Evolutionary conservation across 768 basidiomycete genomes (phyloP).

Genomic region (Serpula lacrymans): DNA sequence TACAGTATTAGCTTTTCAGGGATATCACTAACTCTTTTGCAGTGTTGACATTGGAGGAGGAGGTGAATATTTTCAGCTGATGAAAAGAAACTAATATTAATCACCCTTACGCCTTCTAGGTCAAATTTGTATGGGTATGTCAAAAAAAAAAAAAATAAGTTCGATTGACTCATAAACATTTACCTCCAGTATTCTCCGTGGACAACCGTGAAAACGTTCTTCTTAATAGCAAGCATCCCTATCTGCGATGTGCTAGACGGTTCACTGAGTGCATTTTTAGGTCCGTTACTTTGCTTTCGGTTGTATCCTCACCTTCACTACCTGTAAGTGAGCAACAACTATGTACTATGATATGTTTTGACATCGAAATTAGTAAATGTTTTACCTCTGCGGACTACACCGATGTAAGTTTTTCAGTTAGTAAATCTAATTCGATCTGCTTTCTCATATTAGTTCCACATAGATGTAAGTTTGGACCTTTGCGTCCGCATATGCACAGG

Average conservation of each 20-base stretch:
- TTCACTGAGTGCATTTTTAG: background rate
- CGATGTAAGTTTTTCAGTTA: no score
- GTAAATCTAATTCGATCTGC: no score
- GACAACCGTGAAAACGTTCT: slow-evolving; percentile 4
- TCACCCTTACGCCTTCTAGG: background rate
- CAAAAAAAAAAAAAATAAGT: no score
- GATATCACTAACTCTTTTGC: background rate
- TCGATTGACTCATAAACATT: background rate
- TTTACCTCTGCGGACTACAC: no score
- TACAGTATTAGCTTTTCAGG: background rate
- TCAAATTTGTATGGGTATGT: slow-evolving; percentile 5
- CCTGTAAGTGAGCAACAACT: slow-evolving; percentile 4
- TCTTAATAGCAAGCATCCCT: slow-evolving; percentile 4
- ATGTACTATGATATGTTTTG: no score
- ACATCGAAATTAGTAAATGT: no score
- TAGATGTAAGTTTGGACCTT: no score
- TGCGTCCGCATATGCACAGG: no score
- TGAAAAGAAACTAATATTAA: background rate
- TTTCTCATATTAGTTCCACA: no score
- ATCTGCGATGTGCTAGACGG: background rate
- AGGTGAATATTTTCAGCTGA: background rate
- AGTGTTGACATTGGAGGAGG: slow-evolving; percentile 3
- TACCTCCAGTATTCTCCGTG: background rate
- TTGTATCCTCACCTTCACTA: background rate
- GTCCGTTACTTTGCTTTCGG: slow-evolving; percentile 7